A percentile compares a stretch with the other conserved stretches of the same genome.
phyloP scores from a whole-genome alignment of 768 basidiomycete species.

The Filobasidium wieringae region DNA sequence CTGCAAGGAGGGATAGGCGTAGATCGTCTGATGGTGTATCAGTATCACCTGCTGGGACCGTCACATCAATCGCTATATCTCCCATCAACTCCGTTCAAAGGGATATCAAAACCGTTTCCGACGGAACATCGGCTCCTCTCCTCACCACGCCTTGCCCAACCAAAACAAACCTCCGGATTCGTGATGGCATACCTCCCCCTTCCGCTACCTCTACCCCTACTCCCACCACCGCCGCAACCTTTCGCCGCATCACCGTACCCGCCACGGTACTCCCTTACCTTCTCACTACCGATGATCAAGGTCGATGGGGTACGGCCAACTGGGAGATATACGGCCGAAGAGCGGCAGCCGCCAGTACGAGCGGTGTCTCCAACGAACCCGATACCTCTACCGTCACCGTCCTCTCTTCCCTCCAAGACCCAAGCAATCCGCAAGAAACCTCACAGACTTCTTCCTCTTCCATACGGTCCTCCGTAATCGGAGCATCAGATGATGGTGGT shows the following conservation, averaged over 20 bases:
- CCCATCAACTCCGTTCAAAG: not conserved
- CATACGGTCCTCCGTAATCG: no score
- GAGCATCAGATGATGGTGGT: not conserved
- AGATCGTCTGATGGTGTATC: not conserved
- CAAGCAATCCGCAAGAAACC: not conserved
- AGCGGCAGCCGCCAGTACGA: conserved; percentile 15
- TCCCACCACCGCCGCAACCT: not conserved
- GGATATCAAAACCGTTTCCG: not conserved
- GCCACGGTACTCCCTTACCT: conserved; percentile 21
- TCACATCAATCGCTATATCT: not conserved
- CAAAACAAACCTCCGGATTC: not conserved
- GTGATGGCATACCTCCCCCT: not conserved
- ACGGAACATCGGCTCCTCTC: no score
- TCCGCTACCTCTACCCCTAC: not conserved
- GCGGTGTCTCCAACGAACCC: not conserved
- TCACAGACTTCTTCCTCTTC: not conserved
- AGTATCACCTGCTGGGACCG: not conserved
- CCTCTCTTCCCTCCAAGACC: conserved; percentile 13
- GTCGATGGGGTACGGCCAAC: conserved; percentile 19
- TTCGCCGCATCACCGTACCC: not conserved
- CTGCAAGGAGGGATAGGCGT: not conserved
- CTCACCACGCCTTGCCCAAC: not conserved
- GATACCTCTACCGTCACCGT: not conserved
- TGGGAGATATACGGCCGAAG: conserved; percentile 28
- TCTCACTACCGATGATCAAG: conserved; percentile 15